Evolutionary conservation across 164 flowering plant genomes (phyloP), one percentile per base, ranked within the genome.

Genomic region (Tetrastigma voinierianum): DNA sequence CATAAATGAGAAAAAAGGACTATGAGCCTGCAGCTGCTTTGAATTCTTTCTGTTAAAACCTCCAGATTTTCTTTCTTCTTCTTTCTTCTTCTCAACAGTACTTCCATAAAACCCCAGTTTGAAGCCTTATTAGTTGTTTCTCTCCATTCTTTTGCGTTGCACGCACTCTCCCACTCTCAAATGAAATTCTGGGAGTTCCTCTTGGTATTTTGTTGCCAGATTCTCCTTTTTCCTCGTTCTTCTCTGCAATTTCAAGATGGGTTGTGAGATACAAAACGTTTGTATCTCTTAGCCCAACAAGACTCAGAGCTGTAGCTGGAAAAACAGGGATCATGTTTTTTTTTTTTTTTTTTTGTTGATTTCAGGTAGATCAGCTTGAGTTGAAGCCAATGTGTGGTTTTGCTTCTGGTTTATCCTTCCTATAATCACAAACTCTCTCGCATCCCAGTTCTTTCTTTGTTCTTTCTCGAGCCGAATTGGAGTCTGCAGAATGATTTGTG

Each of bases 371-470:
- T 80, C 84, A 59, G 66, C 64, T 84, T 25, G 51, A 63, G 63
- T 56, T 78, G 80, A 77, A 80, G 56, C 71, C 10, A 12, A n/a
- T n/a, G n/a, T 72, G 59, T 44, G 46, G 8, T 23, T 46, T 67
- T 19, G 70, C 77, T 11, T 46, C 66, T 48, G 60, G 76, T 88
- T 67, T 87, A 91, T 78, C 91, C 96, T 14, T 78, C 88, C n/a
- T n/a, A n/a, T n/a, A n/a, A n/a, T 16, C 78, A 86, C 57, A 90
- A 86, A 55, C 87, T 89, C 67, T 82, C 96, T n/a, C 90, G 97
- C 67, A 58, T 23, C 96, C 97, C 56, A 89, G 92, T 90, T 89
- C 21, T 25, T 15, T 15, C n/a, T 52, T 64, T 32, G 51, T 51
- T 48, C 65, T 23, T 15, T 52, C 15, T 16, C 25, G 16, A 24